Conservation (phyloP, 495 filamentous ascomycete genomes). For the Clohesyomyces aquaticus region DNA sequence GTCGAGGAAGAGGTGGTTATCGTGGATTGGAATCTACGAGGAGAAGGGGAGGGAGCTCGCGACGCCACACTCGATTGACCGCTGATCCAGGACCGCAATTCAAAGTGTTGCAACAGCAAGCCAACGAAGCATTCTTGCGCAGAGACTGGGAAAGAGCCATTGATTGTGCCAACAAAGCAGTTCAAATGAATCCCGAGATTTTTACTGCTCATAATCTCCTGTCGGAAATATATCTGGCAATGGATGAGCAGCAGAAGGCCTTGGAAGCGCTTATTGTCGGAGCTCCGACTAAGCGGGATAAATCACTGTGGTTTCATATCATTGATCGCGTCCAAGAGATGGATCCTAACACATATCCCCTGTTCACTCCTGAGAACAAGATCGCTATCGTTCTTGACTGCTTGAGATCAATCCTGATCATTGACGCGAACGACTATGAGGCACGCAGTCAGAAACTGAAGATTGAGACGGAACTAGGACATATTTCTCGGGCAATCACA, state of each 20-base stretch:
- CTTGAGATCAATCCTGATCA: constrained; percentile 68
- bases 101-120: constrained; percentile 69
- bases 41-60: constrained; percentile 9
- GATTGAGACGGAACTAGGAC: constrained; percentile 28
- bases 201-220: constrained; percentile 76
- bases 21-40: not conserved
- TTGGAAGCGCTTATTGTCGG: constrained; percentile 70
- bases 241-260: constrained; percentile 69
- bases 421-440: constrained; percentile 61
- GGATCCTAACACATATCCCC: constrained; percentile 52
- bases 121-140: constrained; percentile 68
- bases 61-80: constrained; percentile 68
- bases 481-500: constrained; percentile 22
- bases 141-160: constrained; percentile 65
- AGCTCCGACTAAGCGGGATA: constrained; percentile 70
- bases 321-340: constrained; percentile 69
- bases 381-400: constrained; percentile 61
- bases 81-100: constrained; percentile 75
- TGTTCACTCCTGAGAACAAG: constrained; percentile 37
- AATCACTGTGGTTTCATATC: constrained; percentile 67
- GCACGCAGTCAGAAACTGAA: constrained; percentile 56
- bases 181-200: constrained; percentile 82
- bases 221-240: constrained; percentile 70
- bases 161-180: constrained; percentile 65
- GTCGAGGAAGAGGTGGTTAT: constrained; percentile 8